phyloP scores from a whole-genome alignment of 805 yeast species.

The Schwanniomyces polymorphus region DNA sequence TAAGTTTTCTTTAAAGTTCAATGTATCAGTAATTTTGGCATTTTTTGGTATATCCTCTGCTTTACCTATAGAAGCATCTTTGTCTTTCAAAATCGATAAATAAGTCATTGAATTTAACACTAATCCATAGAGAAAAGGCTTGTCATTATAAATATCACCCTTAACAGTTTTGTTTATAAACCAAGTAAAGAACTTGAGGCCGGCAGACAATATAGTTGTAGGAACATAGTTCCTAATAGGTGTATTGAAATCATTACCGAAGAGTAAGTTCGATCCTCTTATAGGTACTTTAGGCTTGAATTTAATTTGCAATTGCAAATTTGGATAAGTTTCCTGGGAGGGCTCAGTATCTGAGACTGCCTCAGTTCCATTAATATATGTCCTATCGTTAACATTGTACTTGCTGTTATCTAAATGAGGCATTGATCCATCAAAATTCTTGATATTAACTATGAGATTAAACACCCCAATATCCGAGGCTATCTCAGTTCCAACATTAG shows the following conservation, averaged over 20 bases:
- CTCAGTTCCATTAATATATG: conserved; percentile 17
- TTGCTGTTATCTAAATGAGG: conserved; percentile 34
- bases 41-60: not conserved
- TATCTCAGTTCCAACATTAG: conserved; percentile 35
- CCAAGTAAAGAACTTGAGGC: conserved; percentile 55
- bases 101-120: conserved; percentile 58
- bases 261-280: conserved; percentile 55
- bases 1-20: conserved; percentile 25
- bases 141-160: conserved; percentile 60
- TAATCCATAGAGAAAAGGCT: conserved; percentile 64
- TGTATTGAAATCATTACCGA: conserved; percentile 67
- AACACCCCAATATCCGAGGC: conserved; percentile 39
- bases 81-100: conserved; percentile 28
- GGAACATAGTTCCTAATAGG: conserved; percentile 63
- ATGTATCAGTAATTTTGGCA: conserved; percentile 2
- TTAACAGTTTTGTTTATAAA: conserved; percentile 64
- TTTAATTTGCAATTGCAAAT: conserved; percentile 31
- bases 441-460: conserved; percentile 42
- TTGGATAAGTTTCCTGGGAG: conserved; percentile 16
- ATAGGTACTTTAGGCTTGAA: conserved; percentile 45
- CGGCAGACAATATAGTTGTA: conserved; percentile 44
- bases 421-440: conserved; percentile 46
- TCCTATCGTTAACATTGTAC: conserved; percentile 27
- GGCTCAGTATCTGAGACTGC: conserved; percentile 2
- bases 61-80: conserved; percentile 4